Percentiles rank a stretch among this genome's conserved stretches.
These are phyloP conservation scores for Lasiodiplodia sp. DNA, from an alignment of 2,329 filamentous ascomycete genomes.

Conservation along the genomic window DNA sequence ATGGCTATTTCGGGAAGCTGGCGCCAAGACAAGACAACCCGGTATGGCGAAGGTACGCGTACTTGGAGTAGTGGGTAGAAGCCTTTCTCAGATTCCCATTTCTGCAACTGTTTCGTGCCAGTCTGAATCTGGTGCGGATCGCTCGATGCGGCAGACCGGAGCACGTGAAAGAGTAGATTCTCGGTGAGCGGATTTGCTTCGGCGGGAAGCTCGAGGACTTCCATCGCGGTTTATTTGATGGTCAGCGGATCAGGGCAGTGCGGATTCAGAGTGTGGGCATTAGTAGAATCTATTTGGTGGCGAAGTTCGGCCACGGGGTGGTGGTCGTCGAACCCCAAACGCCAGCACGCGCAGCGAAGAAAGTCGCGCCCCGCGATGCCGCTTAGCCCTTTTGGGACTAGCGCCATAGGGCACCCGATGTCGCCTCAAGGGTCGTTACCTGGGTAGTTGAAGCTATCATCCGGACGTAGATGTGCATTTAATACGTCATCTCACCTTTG, in stretches of 20 bases:
- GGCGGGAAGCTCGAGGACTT: constrained; percentile 75
- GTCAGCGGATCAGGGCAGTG: constrained; percentile 4
- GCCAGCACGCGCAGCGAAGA: constrained; percentile 18
- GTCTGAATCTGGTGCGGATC: constrained; percentile 58
- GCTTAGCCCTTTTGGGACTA: background rate
- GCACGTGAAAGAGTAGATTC: constrained; percentile 55
- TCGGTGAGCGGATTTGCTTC: constrained; percentile 71
- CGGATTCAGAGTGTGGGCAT: background rate
- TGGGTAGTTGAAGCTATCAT: too few relatives aligned
- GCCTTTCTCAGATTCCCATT: constrained; percentile 57
- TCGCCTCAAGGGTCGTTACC: background rate
- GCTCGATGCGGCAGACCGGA: constrained; percentile 56
- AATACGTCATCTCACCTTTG: too few relatives aligned
- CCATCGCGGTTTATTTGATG: constrained; percentile 35
- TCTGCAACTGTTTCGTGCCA: constrained; percentile 60
- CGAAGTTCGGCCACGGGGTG: constrained; percentile 6
- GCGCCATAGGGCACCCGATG: background rate
- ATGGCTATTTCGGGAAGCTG: background rate
- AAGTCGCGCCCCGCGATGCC: constrained; percentile 19
- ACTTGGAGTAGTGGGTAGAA: constrained; percentile 59
- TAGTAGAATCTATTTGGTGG: constrained; percentile 7
- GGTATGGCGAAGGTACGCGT: background rate
- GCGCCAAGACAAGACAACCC: background rate
- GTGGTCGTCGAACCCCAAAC: constrained; percentile 1
- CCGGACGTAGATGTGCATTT: too few relatives aligned